A percentile compares a stretch with the other conserved stretches of the same genome.
phyloP scores from a whole-genome alignment of 164 flowering plant species.

The Berberis vulgaris region DNA sequence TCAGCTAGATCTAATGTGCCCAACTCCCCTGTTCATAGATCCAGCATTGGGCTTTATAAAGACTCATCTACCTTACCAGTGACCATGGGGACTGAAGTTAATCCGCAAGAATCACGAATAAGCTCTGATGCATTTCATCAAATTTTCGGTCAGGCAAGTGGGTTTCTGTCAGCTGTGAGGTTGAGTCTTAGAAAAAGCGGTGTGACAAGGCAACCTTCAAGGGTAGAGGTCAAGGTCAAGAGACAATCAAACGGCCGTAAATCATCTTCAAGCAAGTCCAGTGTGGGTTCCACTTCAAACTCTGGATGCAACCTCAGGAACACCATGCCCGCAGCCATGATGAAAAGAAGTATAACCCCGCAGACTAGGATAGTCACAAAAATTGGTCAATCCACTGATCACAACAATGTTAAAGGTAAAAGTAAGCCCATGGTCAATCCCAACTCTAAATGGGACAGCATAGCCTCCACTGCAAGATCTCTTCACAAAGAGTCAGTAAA shows the following conservation, averaged over 20 bases:
- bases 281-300: constrained; percentile 42
- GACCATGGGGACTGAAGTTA: constrained; percentile 21
- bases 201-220: constrained; percentile 46
- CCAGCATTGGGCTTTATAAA: constrained; percentile 5
- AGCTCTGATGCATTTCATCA: constrained; percentile 23
- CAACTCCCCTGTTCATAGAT: constrained; percentile 3
- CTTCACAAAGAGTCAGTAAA: constrained; percentile 18
- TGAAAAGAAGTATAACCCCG: constrained; percentile 17
- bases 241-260: constrained; percentile 23
- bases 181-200: constrained; percentile 39
- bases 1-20: constrained; percentile 14
- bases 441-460: constrained; percentile 7
- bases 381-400: constrained; percentile 13
- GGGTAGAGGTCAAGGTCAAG: constrained; percentile 31
- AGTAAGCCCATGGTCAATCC: constrained; percentile 6
- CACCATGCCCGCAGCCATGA: not conserved
- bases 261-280: constrained; percentile 50
- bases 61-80: constrained; percentile 12
- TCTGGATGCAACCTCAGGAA: constrained; percentile 16
- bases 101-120: constrained; percentile 16
- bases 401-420: constrained; percentile 11
- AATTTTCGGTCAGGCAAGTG: constrained; percentile 22
- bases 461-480: constrained; percentile 11
- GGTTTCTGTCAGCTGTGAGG: constrained; percentile 33
- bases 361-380: constrained; percentile 21